phyloP scores from a whole-genome alignment of 2,329 filamentous ascomycete genomes.

The Colletotrichum sp. region DNA sequence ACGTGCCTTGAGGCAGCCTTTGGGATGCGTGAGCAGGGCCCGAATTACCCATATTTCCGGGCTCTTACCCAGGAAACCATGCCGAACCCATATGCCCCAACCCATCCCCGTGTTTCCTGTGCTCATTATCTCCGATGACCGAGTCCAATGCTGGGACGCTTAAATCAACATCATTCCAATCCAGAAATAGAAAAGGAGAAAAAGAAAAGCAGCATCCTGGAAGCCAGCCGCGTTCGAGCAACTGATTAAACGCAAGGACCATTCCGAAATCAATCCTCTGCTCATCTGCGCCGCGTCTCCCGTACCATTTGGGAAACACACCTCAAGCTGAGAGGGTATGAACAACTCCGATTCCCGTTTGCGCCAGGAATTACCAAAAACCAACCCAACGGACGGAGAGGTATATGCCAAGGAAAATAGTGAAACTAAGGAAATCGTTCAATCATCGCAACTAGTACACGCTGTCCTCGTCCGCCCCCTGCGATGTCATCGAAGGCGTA shows the following conservation, averaged over 20 bases:
- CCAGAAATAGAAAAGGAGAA: slow-evolving; percentile 22
- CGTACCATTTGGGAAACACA: slow-evolving; percentile 2
- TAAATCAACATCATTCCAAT: slow-evolving; percentile 29
- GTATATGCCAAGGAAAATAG: slow-evolving; percentile 52
- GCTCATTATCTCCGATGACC: slow-evolving; percentile 51
- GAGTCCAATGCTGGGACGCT: slow-evolving; percentile 25
- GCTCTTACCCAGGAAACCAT: slow-evolving; percentile 34
- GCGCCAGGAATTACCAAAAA: slow-evolving; percentile 24
- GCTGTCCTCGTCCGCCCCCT: slow-evolving; percentile 74
- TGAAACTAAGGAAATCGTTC: slow-evolving; percentile 55
- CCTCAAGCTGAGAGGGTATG: slow-evolving; percentile 9
- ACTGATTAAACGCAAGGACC: neutral
- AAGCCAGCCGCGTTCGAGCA: neutral
- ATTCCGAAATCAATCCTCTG: neutral
- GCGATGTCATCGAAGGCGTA: slow-evolving; percentile 74
- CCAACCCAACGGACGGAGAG: slow-evolving; percentile 33
- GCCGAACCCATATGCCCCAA: slow-evolving; percentile 38
- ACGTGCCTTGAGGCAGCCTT: slow-evolving; percentile 47
- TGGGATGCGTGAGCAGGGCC: slow-evolving; percentile 43
- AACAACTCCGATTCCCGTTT: slow-evolving; percentile 14
- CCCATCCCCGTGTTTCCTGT: slow-evolving; percentile 28
- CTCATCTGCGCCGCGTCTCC: slow-evolving; percentile 15
- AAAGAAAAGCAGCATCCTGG: neutral
- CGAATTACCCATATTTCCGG: slow-evolving; percentile 34
- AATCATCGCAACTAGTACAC: slow-evolving; percentile 66